Evolutionary conservation across 768 basidiomycete species (phyloP).

Genomic region (Trametes cinnabarina): DNA sequence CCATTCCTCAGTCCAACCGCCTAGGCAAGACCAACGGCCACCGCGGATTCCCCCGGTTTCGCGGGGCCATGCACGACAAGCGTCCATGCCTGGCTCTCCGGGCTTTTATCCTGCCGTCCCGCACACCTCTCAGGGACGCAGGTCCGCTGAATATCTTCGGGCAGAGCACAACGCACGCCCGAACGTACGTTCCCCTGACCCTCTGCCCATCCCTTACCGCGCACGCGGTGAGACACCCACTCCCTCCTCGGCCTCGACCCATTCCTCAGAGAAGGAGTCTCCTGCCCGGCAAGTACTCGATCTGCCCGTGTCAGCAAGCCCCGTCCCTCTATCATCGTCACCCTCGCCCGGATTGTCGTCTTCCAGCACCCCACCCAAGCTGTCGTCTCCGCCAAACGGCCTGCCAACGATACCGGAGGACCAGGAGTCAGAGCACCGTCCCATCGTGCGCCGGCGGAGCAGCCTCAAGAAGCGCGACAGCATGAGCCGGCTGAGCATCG

Average conservation of each 20-base stretch:
- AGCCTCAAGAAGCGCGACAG: constrained; percentile 59
- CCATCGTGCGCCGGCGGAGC: constrained; percentile 51
- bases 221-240: constrained; percentile 15
- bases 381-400: constrained; percentile 18
- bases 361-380: constrained; percentile 11
- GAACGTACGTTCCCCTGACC: constrained; percentile 40
- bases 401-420: constrained; percentile 35
- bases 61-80: constrained; percentile 17
- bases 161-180: constrained; percentile 9
- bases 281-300: constrained; percentile 13
- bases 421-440: constrained; percentile 27
- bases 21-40: constrained; percentile 7
- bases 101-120: constrained; percentile 1
- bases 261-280: constrained; percentile 18
- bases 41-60: constrained; percentile 13
- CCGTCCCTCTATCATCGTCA: not conserved
- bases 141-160: constrained; percentile 13
- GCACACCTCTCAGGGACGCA: constrained; percentile 7
- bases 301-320: constrained; percentile 7
- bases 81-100: constrained; percentile 6
- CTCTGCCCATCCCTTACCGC: constrained; percentile 47
- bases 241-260: constrained; percentile 21
- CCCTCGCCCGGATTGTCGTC: constrained; percentile 8
- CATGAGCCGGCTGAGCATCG: constrained; percentile 43
- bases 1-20: constrained; percentile 4